These are phyloP conservation scores for Parachaetomium inaequale DNA, from an alignment of 495 filamentous ascomycete genomes.

Conservation along the genomic window DNA sequence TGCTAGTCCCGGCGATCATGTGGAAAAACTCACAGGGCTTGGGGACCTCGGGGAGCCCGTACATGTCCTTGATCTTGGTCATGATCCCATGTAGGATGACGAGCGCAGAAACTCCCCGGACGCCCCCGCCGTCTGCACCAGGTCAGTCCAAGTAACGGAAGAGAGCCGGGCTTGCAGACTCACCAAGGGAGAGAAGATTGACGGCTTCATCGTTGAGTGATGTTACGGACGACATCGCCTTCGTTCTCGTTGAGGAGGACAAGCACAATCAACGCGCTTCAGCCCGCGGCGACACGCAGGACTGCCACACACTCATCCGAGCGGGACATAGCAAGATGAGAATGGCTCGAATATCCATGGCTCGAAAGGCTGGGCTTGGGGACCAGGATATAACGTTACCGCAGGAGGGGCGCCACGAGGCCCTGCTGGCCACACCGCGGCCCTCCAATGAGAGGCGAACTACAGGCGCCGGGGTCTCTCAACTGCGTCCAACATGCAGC, in stretches of 20 bases:
- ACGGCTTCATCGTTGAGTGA: conserved; percentile 6
- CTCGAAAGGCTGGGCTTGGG: neutral
- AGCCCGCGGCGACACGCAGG: neutral
- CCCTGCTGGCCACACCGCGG: neutral
- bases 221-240: neutral
- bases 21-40: conserved; percentile 41
- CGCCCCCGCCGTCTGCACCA: conserved; percentile 36
- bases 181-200: conserved; percentile 26
- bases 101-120: conserved; percentile 36
- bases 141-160: neutral
- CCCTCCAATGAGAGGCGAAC: conserved; percentile 2
- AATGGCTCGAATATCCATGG: neutral
- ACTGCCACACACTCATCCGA: neutral
- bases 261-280: neutral
- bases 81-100: conserved; percentile 38
- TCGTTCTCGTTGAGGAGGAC: neutral
- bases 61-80: conserved; percentile 23
- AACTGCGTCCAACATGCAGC: neutral
- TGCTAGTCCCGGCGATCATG: conserved; percentile 39
- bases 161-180: neutral
- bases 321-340: neutral
- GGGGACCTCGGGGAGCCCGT: conserved; percentile 20
- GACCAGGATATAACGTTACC: neutral
- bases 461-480: neutral
- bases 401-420: neutral